Evolutionary conservation across 164 flowering plant genomes (phyloP).

Genomic region (Vitis rotundifolia): DNA sequence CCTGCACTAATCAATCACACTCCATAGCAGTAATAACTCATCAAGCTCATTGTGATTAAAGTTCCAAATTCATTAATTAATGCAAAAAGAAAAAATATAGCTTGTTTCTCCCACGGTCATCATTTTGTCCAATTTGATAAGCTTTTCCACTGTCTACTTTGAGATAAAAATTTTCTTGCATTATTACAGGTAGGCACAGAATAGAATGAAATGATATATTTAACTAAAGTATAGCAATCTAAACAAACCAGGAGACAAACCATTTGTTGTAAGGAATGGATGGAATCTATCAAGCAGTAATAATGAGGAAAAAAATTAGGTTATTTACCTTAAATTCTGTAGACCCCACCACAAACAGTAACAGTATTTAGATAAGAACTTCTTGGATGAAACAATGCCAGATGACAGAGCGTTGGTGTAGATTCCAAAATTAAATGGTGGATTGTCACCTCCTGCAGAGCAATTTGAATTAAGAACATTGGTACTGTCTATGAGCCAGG

Average conservation of each 20-base stretch:
- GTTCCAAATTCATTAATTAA: no score
- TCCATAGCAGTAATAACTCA: no score
- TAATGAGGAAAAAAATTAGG: not conserved
- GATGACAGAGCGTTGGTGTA: slow-evolving; percentile 69
- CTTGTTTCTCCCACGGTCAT: no score
- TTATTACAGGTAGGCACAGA: no score
- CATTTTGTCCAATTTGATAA: no score
- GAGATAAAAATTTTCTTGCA: no score
- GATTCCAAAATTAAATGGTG: slow-evolving; percentile 86
- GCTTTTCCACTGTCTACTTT: no score
- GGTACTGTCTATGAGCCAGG: slow-evolving; percentile 46
- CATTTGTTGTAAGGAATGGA: not conserved
- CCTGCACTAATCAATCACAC: no score
- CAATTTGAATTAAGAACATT: slow-evolving; percentile 41
- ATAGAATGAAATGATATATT: no score
- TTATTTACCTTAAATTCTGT: slow-evolving; percentile 81
- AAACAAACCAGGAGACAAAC: not conserved
- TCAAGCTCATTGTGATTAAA: no score
- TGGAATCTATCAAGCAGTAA: not conserved
- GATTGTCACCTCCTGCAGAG: slow-evolving; percentile 40
- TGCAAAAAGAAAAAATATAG: no score
- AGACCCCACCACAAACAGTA: slow-evolving; percentile 99
- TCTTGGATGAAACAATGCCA: slow-evolving; percentile 55
- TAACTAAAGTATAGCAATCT: no score
- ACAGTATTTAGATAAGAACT: slow-evolving; percentile 78